These are phyloP conservation scores for Carex myosuroides DNA, from an alignment of 176 grass and related monocot species.

Conservation along the genomic window DNA sequence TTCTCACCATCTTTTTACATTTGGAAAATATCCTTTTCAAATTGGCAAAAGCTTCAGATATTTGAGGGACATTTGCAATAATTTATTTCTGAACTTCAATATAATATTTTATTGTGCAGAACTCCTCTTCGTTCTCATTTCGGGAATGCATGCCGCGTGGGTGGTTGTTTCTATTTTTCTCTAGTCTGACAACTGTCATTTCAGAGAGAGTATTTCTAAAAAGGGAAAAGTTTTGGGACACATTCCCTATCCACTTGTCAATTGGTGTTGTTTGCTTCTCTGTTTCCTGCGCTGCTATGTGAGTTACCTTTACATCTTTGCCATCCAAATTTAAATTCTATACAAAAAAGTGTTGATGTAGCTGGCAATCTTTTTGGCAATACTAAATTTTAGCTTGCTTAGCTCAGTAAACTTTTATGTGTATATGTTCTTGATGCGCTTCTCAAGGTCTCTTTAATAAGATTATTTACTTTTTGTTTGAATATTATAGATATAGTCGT, in stretches of 20 bases:
- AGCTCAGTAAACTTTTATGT: not conserved
- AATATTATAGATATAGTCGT: conserved; percentile 49
- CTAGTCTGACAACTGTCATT: conserved; percentile 42
- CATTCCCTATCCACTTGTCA: conserved; percentile 62
- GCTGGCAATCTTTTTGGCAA: not conserved
- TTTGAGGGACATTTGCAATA: not conserved
- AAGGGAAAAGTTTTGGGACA: conserved; percentile 57
- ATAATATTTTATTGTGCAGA: conserved; percentile 10
- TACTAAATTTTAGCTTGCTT: not conserved
- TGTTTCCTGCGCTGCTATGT: conserved; percentile 64
- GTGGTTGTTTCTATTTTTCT: conserved; percentile 71
- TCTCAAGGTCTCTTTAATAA: not conserved
- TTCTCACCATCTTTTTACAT: conserved; percentile 15
- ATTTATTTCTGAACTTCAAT: not conserved
- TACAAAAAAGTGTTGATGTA: not conserved
- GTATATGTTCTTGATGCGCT: not conserved
- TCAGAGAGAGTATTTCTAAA: conserved; percentile 77
- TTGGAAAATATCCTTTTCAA: not conserved
- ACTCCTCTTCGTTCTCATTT: conserved; percentile 63
- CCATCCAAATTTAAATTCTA: not conserved
- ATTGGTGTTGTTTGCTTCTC: conserved; percentile 65
- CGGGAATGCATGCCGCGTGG: conserved; percentile 58
- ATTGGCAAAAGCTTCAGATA: not conserved
- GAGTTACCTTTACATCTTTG: conserved; percentile 20
- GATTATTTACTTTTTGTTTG: not conserved